Percentiles rank a stretch among this genome's conserved stretches.
Conservation (phyloP, 1,284 basidiomycete genomes). For the Termitomyces sp. region DNA sequence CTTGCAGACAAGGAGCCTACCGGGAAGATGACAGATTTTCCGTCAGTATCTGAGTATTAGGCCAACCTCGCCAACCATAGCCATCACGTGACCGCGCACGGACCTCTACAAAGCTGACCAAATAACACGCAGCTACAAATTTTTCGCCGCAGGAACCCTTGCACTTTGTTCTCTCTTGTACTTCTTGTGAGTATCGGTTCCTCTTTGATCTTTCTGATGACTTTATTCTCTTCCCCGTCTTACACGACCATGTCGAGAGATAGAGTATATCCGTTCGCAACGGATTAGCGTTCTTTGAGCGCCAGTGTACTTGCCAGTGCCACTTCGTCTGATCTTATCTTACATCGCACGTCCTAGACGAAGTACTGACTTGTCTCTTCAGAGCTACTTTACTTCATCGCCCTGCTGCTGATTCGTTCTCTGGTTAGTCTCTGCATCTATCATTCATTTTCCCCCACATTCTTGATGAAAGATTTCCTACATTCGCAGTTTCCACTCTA, state of each 20-base stretch:
- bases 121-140: background rate
- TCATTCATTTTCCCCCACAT: background rate
- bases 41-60: too few species aligned
- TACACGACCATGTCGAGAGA: slow-evolving; percentile 75
- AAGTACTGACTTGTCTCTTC: background rate
- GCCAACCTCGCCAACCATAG: too few species aligned
- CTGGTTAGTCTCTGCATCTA: background rate
- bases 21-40: too few species aligned
- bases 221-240: slow-evolving; percentile 81
- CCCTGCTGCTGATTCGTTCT: too few species aligned
- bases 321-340: slow-evolving; percentile 62
- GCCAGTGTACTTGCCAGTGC: slow-evolving; percentile 81
- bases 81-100: slow-evolving; percentile 1
- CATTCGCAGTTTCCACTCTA: slow-evolving; percentile 80
- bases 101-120: slow-evolving; percentile 3
- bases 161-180: background rate
- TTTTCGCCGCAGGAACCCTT: background rate
- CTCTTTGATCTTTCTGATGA: slow-evolving; percentile 40
- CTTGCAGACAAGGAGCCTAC: too few species aligned
- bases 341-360: background rate
- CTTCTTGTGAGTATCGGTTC: background rate
- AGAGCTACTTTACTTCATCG: background rate
- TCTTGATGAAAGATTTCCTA: slow-evolving; percentile 58
- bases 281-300: slow-evolving; percentile 54
- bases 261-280: slow-evolving; percentile 70